These are phyloP conservation scores for Cryptococcus sp. DNA, from an alignment of 1,284 basidiomycete species.

Conservation along the genomic window DNA sequence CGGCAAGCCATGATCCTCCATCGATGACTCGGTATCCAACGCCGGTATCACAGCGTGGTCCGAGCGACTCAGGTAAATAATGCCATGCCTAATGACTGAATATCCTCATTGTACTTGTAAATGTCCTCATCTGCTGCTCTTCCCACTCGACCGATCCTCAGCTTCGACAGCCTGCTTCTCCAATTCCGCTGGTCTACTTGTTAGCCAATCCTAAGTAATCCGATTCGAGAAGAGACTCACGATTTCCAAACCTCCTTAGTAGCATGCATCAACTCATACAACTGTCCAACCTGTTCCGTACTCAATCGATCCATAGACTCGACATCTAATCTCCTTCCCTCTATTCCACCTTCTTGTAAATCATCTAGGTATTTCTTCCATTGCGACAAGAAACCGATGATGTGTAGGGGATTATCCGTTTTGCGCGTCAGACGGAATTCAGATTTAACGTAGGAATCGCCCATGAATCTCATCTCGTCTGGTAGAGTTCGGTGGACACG, in stretches of 20 bases:
- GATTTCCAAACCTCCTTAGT: conserved; percentile 78
- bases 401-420: conserved; percentile 77
- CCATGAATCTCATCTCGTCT: conserved; percentile 74
- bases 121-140: too few species aligned
- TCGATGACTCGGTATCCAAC: too few species aligned
- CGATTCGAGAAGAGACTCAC: conserved; percentile 26
- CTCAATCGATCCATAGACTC: conserved; percentile 84
- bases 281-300: conserved; percentile 76
- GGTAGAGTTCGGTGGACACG: conserved; percentile 73
- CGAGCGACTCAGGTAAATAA: too few species aligned
- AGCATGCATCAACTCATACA: conserved; percentile 87
- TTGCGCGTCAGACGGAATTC: conserved; percentile 77
- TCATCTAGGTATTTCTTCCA: conserved; percentile 88
- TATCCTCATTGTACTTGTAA: too few species aligned
- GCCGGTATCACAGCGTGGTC: too few species aligned
- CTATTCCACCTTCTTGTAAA: conserved; percentile 46
- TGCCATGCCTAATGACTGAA: too few species aligned
- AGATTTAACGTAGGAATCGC: conserved; percentile 82
- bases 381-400: conserved; percentile 87
- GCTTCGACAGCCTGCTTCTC: conserved; percentile 14
- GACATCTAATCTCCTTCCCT: conserved; percentile 67
- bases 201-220: background rate
- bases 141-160: background rate
- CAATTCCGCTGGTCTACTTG: conserved; percentile 12
- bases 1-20: too few species aligned